Conservation (phyloP, 306 rosid genomes). For the Trichosanthes cucumerina region DNA sequence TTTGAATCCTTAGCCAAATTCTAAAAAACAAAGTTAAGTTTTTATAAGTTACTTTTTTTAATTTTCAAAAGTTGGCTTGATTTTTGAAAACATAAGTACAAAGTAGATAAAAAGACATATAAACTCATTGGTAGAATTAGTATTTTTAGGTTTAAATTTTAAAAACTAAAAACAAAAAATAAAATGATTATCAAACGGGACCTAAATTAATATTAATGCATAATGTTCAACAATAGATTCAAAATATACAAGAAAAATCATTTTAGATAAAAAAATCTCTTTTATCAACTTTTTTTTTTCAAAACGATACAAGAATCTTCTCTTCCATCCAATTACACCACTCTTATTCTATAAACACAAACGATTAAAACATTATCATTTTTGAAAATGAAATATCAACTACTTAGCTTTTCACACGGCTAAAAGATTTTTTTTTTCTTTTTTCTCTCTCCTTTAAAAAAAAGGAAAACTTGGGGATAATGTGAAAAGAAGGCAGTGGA, state of each 20-base stretch:
- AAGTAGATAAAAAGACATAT: too few relatives aligned
- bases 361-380: background rate
- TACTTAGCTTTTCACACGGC: background rate
- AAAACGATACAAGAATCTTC: background rate
- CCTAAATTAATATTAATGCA: background rate
- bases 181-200: too few relatives aligned
- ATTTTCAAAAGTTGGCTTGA: too few relatives aligned
- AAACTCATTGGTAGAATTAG: too few relatives aligned
- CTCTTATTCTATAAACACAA: background rate
- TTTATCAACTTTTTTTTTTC: too few relatives aligned
- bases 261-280: too few relatives aligned
- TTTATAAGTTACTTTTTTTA: too few relatives aligned
- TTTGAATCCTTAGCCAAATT: too few relatives aligned
- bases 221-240: background rate
- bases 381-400: background rate
- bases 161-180: too few relatives aligned
- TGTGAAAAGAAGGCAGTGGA: conserved; percentile 1
- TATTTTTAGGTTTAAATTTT: too few relatives aligned
- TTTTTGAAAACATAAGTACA: too few relatives aligned
- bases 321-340: background rate
- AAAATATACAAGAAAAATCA: background rate
- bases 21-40: too few relatives aligned
- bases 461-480: background rate
- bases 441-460: background rate
- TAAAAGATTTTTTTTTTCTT: background rate